These are phyloP conservation scores for Pisolithus sp. DNA, from an alignment of 768 basidiomycete species.

Conservation along the genomic window DNA sequence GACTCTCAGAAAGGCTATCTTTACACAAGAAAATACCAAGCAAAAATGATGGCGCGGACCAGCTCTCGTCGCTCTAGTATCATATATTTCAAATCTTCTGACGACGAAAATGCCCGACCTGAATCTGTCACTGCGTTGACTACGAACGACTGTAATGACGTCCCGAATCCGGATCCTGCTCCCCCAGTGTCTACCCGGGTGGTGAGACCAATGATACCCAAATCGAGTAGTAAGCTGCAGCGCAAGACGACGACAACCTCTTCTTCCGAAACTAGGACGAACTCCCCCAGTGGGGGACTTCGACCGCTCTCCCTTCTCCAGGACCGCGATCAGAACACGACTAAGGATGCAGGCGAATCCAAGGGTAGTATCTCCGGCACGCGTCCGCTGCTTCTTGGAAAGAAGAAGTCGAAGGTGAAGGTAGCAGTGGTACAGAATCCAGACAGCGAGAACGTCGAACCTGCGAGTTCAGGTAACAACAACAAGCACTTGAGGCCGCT, in stretches of 20 bases:
- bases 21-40: constrained; percentile 13
- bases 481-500: constrained; percentile 54
- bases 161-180: constrained; percentile 28
- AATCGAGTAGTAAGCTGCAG: constrained; percentile 38
- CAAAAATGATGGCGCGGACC: constrained; percentile 16
- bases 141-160: background rate
- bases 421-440: constrained; percentile 18
- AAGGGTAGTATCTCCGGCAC: constrained; percentile 25
- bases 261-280: constrained; percentile 24
- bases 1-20: constrained; percentile 30
- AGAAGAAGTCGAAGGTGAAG: constrained; percentile 41
- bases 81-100: constrained; percentile 51
- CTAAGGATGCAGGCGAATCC: constrained; percentile 23
- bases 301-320: constrained; percentile 59
- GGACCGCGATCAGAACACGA: constrained; percentile 37
- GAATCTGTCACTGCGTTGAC: background rate
- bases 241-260: constrained; percentile 29
- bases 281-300: constrained; percentile 42
- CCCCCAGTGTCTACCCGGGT: constrained; percentile 43
- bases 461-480: constrained; percentile 33
- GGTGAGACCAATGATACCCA: constrained; percentile 49
- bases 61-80: constrained; percentile 49
- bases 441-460: constrained; percentile 24
- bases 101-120: constrained; percentile 31
- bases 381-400: constrained; percentile 52